These are phyloP conservation scores for Elymus sibiricus DNA, from an alignment of 176 grass and related monocot species.

Conservation along the genomic window DNA sequence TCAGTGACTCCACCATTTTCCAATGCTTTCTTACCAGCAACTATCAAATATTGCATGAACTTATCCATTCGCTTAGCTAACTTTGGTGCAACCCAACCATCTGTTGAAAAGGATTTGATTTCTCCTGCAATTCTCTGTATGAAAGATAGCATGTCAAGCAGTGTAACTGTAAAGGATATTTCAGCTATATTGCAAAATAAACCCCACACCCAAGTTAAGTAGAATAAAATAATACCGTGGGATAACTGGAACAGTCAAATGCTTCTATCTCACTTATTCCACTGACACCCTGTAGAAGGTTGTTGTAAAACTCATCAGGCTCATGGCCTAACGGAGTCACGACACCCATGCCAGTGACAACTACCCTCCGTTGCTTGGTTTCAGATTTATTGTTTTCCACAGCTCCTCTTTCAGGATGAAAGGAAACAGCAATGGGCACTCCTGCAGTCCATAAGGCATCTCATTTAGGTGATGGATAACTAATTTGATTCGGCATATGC, in stretches of 20 bases:
- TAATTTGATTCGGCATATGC: neutral
- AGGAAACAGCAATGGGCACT: slow-evolving; percentile 70
- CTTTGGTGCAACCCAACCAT: slow-evolving; percentile 92
- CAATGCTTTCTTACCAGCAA: slow-evolving; percentile 92
- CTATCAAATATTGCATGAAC: slow-evolving; percentile 95
- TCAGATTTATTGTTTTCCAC: slow-evolving; percentile 49
- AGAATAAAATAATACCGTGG: slow-evolving; percentile 57
- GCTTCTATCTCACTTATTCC: slow-evolving; percentile 90
- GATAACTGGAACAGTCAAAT: slow-evolving; percentile 91
- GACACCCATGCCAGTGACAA: slow-evolving; percentile 96
- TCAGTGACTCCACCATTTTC: slow-evolving; percentile 87
- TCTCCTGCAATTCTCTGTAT: slow-evolving; percentile 91
- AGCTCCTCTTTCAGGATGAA: slow-evolving; percentile 71
- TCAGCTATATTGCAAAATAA: slow-evolving; percentile 16
- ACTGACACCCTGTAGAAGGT: slow-evolving; percentile 81
- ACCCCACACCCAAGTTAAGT: neutral
- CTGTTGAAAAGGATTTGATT: slow-evolving; percentile 90
- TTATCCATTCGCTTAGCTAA: slow-evolving; percentile 94
- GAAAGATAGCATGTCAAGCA: slow-evolving; percentile 6
- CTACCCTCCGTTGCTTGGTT: slow-evolving; percentile 73
- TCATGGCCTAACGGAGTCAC: slow-evolving; percentile 96
- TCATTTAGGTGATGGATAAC: slow-evolving; percentile 1
- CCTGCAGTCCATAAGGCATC: slow-evolving; percentile 46
- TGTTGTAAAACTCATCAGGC: slow-evolving; percentile 94
- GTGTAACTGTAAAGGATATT: neutral